Base-by-base conservation (phyloP, 345 rosid genomes). In the Acer saccharum region DNA sequence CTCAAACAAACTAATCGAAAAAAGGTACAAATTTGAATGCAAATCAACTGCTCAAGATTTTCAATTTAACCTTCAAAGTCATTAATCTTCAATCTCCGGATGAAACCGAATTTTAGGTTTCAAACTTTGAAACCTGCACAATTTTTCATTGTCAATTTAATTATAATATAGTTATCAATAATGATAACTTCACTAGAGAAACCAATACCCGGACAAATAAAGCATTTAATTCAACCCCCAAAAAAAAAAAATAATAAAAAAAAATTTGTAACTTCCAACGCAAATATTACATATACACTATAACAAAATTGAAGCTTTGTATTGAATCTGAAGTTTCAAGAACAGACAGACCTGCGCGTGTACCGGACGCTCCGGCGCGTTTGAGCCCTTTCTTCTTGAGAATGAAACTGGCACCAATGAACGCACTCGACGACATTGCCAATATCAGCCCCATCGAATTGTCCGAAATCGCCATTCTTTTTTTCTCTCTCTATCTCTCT, bases 351-450 rank as follows among this genome's bases (percentile, higher is more conserved):
- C 99, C 99, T 69, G 97, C 98, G 18, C 92, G 93, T 73, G 89
- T 81, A 71, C 99, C 99, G 29, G 82, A 58, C 23, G 91, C 87
- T n/a, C 89, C 97, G 72, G 98, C 98, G 46, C 91, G 91, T 81
- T 92, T 93, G 76, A 95, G 92, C 14, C 98, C 98, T 87, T 90
- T 90, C 94, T 95, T 95, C 94, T 93, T 95, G 86, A 95, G 77
- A 72, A 93, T 95, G 89, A 95, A 95, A 88, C 98, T 95, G 9
- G 91, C 79, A 13, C 98, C 98, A 4, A 91, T 90, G 78, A 95
- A 95, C 2, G 87, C 89, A 68, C 97, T 90, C 4, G 97, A 95
- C 46, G 87, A 87, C 66, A 89, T 87, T 2, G 98, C 98, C 69
- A 95, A 80, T 39, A 92, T 77, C 84, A 93, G 75, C 18, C 98